Evolutionary conservation across 2,329 filamentous ascomycete genomes (phyloP).

Genomic region (Aurifilum marmelostoma): DNA sequence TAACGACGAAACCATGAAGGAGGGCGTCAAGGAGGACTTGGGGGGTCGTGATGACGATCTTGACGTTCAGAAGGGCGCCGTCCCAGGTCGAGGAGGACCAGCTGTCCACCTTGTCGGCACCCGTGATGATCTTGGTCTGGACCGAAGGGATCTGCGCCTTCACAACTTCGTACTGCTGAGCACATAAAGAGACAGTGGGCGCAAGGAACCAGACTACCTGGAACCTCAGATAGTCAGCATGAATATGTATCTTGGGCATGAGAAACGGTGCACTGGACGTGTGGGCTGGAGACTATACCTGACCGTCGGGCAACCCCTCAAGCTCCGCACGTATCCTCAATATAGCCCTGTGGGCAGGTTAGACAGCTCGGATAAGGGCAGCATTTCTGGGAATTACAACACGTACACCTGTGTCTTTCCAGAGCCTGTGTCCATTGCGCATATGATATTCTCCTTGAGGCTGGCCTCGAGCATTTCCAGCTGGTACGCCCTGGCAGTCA

Average conservation of each 20-base stretch:
- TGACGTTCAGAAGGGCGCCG: slow-evolving; percentile 62
- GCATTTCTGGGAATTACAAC: too few species aligned
- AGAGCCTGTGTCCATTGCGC: slow-evolving; percentile 79
- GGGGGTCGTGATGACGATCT: slow-evolving; percentile 78
- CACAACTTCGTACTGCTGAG: slow-evolving; percentile 68
- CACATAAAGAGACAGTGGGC: slow-evolving; percentile 68
- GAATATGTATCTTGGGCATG: background rate
- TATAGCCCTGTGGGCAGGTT: slow-evolving; percentile 55
- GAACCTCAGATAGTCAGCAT: slow-evolving; percentile 27
- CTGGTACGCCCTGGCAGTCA: slow-evolving; percentile 67
- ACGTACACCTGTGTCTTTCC: slow-evolving; percentile 76
- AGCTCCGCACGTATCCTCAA: slow-evolving; percentile 69
- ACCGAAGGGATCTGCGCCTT: slow-evolving; percentile 61
- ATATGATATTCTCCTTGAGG: slow-evolving; percentile 70
- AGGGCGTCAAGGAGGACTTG: slow-evolving; percentile 76
- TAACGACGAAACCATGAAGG: slow-evolving; percentile 70
- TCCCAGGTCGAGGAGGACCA: slow-evolving; percentile 75
- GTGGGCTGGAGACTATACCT: slow-evolving; percentile 47
- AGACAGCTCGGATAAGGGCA: background rate
- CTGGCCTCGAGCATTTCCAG: slow-evolving; percentile 75
- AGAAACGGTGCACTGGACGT: background rate
- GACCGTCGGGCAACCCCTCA: slow-evolving; percentile 53
- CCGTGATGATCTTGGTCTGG: slow-evolving; percentile 65
- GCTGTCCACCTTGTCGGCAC: slow-evolving; percentile 69
- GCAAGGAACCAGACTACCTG: slow-evolving; percentile 74